Percentiles rank a stretch among this genome's conserved stretches.
Evolutionary conservation across 2,329 filamentous ascomycete species (phyloP).

Genomic region (Phaeosphaeriaceae sp.): DNA sequence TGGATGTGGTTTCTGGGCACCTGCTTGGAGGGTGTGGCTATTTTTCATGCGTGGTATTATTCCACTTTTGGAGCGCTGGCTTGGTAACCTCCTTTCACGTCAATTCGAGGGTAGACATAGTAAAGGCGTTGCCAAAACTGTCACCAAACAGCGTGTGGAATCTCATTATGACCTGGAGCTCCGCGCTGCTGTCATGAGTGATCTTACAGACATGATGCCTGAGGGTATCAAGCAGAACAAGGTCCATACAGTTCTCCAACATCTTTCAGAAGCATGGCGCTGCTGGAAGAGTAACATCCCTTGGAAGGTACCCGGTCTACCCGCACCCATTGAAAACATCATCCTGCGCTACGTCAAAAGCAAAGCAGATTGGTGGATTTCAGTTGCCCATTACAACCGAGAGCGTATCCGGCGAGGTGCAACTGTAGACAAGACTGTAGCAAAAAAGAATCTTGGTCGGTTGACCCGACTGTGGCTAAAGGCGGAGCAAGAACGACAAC

Average conservation of each 20-base stretch:
- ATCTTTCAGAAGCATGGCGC: slow-evolving; percentile 96
- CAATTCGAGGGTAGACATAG: slow-evolving; percentile 98
- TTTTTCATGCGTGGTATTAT: slow-evolving; percentile 99
- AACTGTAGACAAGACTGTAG: slow-evolving; percentile 98
- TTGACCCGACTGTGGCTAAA: slow-evolving; percentile 96
- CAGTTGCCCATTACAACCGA: slow-evolving; percentile 97
- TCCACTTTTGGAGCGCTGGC: slow-evolving; percentile 93
- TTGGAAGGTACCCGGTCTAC: slow-evolving; percentile 97
- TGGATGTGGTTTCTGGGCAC: slow-evolving; percentile 98
- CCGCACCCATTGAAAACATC: slow-evolving; percentile 97
- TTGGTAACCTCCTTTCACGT: slow-evolving; percentile 93
- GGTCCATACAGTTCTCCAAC: slow-evolving; percentile 95
- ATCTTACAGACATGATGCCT: slow-evolving; percentile 99
- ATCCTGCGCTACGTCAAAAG: slow-evolving; percentile 98
- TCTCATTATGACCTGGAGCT: slow-evolving; percentile 98
- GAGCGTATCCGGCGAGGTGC: slow-evolving; percentile 95
- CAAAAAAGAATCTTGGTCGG: slow-evolving; percentile 97
- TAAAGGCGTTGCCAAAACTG: slow-evolving; percentile 98
- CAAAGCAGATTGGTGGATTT: slow-evolving; percentile 99
- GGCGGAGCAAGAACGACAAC: slow-evolving; percentile 95
- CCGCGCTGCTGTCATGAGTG: slow-evolving; percentile 97
- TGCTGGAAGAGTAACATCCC: slow-evolving; percentile 99
- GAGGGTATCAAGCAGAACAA: slow-evolving; percentile 99
- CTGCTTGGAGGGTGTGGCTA: slow-evolving; percentile 97
- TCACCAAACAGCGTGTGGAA: slow-evolving; percentile 98